Base-by-base conservation (phyloP, 345 rosid genomes). In the Citrus sp. region DNA sequence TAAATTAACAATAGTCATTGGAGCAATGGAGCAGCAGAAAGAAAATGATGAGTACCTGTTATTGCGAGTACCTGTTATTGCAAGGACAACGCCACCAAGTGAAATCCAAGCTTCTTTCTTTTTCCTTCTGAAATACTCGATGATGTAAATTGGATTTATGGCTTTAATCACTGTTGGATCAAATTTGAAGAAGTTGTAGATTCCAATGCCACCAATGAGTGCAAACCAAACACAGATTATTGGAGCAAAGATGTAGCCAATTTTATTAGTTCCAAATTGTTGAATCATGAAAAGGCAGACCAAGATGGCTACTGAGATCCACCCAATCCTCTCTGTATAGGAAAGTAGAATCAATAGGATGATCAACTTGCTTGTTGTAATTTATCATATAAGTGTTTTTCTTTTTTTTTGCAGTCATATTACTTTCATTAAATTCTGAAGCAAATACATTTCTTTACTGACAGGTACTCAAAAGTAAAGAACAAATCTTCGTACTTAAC, bases 221-320 rank as follows among this genome's bases (percentile, higher is more conserved):
- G 67, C 9, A 56, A 89, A 84, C 94, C 91, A 90, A 22, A 86
- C 1, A 22, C 79, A 63, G 19, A 89, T 70, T 32, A 87, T 79
- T 0, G 90, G 90, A 21, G 91, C 90, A 46, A 89, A 89, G 9
- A 27, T 73, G 72, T 84, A 86, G 25, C 88, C 91, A 7, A 89
- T 86, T 84, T 86, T 90, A 54, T 85, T 84, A 0, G 91, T 87
- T 72, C 90, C 92, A 60, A 86, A 80, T 46, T 86, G 80, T 61
- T 91, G 88, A 25, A 86, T 72, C 77, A 55, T n/a, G 78, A 91
- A 88, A n/a, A 89, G 80, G 24, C 79, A 16, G 9, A 89, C 65
- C 80, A 87, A 70, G 14, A 91, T 88, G 2, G 12, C 85, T 3
- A 75, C 82, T 16, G 90, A 88, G 40, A 78, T 85, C 90, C 89